Base-by-base conservation (phyloP, 257 asterid genomes). In the Cynanchum wilfordii region DNA sequence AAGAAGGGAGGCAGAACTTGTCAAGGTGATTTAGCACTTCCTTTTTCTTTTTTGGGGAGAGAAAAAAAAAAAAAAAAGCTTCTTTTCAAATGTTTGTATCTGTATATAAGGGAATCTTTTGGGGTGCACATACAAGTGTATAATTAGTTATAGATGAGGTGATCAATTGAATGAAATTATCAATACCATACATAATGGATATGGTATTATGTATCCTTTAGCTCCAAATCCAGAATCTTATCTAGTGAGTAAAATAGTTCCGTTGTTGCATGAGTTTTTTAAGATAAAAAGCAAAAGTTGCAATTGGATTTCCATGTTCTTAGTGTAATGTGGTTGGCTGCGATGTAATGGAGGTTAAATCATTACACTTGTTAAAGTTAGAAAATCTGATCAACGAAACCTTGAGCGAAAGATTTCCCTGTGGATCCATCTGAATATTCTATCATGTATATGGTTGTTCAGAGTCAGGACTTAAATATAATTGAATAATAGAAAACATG, bases 1-100 rank as follows among this genome's bases (percentile, higher is more conserved):
- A 69, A 78, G 99, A 84, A 87, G 99, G 78, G 98, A 88, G 86
- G 81, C 75, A 7, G 92, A 94, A 84, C 96, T 94, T 77, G 87
- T 83, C 68, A 83, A 83, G 92, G 98, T 90, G 81, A 80, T 73
- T 67, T 56, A 42, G 55, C 63, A 49, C 69, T 72, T 56, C 65
- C 60, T 27, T 29, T 33, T 17, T 11, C 47, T 42, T 1, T 42
- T 42, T 8, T 40, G 7, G 44, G 44, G 44, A 2, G 45, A 6
- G 3, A n/a, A n/a, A n/a, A n/a, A n/a, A n/a, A n/a, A n/a, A n/a
- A n/a, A n/a, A n/a, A n/a, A n/a, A 6, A 7, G 15, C 13, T 36
- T 49, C 9, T 3, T 12, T 20, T 50, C 54, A 67, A 67, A 58
- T 25, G 13, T 16, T 63, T 27, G 47, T 29, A 10, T 27, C 27